These are phyloP conservation scores for Pistacia integerrima DNA, from an alignment of 345 rosid species.

Conservation along the genomic window DNA sequence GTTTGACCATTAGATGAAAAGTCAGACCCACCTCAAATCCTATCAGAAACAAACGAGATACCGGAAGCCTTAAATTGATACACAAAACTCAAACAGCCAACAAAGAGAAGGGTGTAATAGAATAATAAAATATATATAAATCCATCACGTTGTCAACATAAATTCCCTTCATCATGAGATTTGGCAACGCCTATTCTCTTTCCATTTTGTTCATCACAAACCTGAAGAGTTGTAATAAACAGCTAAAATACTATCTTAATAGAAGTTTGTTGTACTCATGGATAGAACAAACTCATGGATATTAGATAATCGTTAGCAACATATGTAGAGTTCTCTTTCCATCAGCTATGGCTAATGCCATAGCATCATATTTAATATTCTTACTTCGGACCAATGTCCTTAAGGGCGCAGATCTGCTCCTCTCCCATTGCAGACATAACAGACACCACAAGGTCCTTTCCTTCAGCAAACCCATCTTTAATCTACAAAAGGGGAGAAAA, in stretches of 20 bases:
- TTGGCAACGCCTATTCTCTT: constrained; percentile 5
- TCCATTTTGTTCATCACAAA: constrained; percentile 16
- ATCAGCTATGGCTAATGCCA: constrained; percentile 29
- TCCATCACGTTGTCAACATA: constrained; percentile 19
- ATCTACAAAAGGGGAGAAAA: constrained; percentile 30
- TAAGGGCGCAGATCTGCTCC: constrained; percentile 67
- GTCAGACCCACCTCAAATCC: too few relatives aligned
- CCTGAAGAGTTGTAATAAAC: constrained; percentile 21
- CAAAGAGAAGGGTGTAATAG: background rate
- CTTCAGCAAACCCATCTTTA: constrained; percentile 65
- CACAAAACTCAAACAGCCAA: background rate
- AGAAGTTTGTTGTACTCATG: constrained; percentile 20
- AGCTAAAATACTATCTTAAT: constrained; percentile 21
- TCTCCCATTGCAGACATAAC: constrained; percentile 78
- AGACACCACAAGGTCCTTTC: constrained; percentile 66
- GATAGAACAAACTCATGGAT: constrained; percentile 12
- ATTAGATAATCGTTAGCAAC: constrained; percentile 22
- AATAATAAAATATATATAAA: constrained; percentile 15
- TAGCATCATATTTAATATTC: constrained; percentile 34
- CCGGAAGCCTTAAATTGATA: background rate
- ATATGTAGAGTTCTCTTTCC: constrained; percentile 9
- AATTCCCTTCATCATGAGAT: constrained; percentile 18
- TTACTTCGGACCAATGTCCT: constrained; percentile 66
- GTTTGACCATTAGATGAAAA: too few relatives aligned
- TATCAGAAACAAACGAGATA: background rate